A percentile compares a stretch with the other conserved stretches of the same genome.
phyloP scores from a whole-genome alignment of 257 asterid genomes.

The Solanum dulcamara region DNA sequence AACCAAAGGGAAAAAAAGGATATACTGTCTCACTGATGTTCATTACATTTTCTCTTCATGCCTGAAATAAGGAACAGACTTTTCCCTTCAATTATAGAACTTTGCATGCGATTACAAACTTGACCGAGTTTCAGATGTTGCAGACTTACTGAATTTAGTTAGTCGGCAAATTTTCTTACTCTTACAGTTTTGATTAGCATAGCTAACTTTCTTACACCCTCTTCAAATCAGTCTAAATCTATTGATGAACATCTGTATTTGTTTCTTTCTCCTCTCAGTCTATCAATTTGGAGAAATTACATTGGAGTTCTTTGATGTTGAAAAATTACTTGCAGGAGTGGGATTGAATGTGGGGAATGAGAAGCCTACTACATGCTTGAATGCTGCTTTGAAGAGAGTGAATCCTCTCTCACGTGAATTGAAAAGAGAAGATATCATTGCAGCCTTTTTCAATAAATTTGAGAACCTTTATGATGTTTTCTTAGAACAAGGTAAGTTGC shows the following conservation, averaged over 20 bases:
- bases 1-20: neutral
- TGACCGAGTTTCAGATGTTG: neutral
- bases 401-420: slow-evolving; percentile 26
- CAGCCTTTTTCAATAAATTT: slow-evolving; percentile 84
- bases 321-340: slow-evolving; percentile 36
- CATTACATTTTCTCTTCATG: neutral
- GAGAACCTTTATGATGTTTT: slow-evolving; percentile 51
- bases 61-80: neutral
- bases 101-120: neutral
- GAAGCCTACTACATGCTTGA: slow-evolving; percentile 79
- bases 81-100: neutral
- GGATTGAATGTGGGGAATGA: slow-evolving; percentile 79
- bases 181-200: neutral
- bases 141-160: neutral
- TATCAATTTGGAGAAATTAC: neutral
- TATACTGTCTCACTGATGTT: neutral
- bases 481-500: slow-evolving; percentile 48
- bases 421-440: slow-evolving; percentile 65
- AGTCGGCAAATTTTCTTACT: neutral
- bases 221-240: neutral
- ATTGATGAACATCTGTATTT: neutral
- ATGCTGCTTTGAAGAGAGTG: slow-evolving; percentile 43
- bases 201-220: neutral
- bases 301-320: neutral
- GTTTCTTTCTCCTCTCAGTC: neutral